Evolutionary conservation across 2,329 filamentous ascomycete genomes (phyloP).

Genomic region (Escovopsis sp.): DNA sequence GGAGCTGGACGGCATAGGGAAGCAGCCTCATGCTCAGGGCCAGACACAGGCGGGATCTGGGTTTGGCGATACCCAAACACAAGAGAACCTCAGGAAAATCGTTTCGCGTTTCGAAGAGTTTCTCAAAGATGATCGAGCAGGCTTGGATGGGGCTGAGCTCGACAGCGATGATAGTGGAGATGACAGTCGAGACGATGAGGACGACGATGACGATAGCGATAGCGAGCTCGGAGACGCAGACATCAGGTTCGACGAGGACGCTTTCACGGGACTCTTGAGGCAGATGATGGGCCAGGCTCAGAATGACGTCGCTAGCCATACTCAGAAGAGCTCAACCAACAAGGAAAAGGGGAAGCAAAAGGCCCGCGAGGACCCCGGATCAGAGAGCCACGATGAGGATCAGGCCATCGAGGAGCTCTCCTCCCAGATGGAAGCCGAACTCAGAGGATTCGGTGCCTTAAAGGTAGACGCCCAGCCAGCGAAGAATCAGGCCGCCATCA

Average conservation of each 20-base stretch:
- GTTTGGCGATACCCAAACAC: constrained; percentile 52
- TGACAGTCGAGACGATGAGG: constrained; percentile 32
- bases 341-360: too few relatives aligned
- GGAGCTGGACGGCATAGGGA: constrained; percentile 50
- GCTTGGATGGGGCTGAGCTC: constrained; percentile 61
- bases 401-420: constrained; percentile 51
- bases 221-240: constrained; percentile 59
- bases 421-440: constrained; percentile 56
- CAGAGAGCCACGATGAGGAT: constrained; percentile 31
- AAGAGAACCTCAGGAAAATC: constrained; percentile 74
- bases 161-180: constrained; percentile 53
- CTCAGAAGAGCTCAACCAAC: too few relatives aligned
- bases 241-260: constrained; percentile 68
- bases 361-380: too few relatives aligned
- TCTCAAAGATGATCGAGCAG: constrained; percentile 71
- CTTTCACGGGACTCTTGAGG: constrained; percentile 77
- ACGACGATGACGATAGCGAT: constrained; percentile 30
- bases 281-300: constrained; percentile 66
- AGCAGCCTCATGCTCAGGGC: constrained; percentile 21
- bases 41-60: constrained; percentile 23
- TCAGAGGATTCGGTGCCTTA: constrained; percentile 54
- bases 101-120: constrained; percentile 91
- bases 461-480: constrained; percentile 26
- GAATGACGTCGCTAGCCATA: too few relatives aligned
- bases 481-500: background rate